Percentiles rank a stretch among this genome's conserved stretches.
Conservation (phyloP, 2,329 filamentous ascomycete genomes). For the Cladosporium phlei region DNA sequence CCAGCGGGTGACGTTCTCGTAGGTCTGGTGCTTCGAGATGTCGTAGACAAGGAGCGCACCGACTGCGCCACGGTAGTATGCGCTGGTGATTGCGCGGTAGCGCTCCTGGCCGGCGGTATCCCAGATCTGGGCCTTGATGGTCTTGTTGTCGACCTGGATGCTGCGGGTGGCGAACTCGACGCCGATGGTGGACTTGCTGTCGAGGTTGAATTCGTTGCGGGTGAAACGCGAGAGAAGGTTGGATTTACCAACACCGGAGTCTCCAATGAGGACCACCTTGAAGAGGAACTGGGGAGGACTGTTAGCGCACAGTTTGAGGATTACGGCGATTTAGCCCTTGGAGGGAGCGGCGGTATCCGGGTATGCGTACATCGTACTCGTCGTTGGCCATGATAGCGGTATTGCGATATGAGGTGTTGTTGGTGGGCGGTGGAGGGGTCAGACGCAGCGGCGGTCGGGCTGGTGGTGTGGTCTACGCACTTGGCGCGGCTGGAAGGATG, state of each 20-base stretch:
- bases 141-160: constrained; percentile 98
- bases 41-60: constrained; percentile 98
- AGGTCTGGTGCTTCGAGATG: constrained; percentile 99
- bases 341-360: not conserved
- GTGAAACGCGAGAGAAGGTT: constrained; percentile 99
- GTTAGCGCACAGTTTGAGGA: constrained; percentile 31
- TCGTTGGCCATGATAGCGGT: constrained; percentile 86
- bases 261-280: constrained; percentile 99
- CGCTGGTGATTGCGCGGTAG: constrained; percentile 97
- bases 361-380: constrained; percentile 90
- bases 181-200: constrained; percentile 99
- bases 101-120: constrained; percentile 98
- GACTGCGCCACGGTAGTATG: constrained; percentile 97
- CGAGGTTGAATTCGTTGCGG: constrained; percentile 98
- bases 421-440: constrained; percentile 11
- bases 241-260: constrained; percentile 99
- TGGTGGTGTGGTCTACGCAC: constrained; percentile 5
- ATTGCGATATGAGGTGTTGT: not conserved
- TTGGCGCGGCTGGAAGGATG: not conserved
- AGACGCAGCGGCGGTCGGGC: constrained; percentile 6
- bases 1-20: constrained; percentile 98
- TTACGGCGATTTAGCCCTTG: not conserved
- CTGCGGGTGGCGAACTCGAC: constrained; percentile 98
- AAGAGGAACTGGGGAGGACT: constrained; percentile 74
- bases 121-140: constrained; percentile 99